Evolutionary conservation across 331 rosid genomes (phyloP).

Genomic region (Acacia pycnantha): DNA sequence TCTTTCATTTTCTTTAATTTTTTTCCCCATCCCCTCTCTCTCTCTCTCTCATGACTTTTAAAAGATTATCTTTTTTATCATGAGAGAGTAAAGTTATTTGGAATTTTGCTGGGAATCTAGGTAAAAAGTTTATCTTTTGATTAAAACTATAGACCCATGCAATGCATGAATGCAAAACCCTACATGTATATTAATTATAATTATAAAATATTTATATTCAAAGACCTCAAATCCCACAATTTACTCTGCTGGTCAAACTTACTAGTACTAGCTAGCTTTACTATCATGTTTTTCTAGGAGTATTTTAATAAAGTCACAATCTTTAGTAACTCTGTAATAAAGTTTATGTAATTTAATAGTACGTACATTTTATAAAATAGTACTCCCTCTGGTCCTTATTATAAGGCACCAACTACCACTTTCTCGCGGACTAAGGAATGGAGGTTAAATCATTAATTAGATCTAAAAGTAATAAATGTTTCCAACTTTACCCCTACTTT

Average conservation of each 20-base stretch:
- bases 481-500: too few relatives aligned
- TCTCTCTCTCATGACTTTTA: not conserved
- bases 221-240: not conserved
- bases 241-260: not conserved
- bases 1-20: not conserved
- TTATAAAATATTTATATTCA: not conserved
- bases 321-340: not conserved
- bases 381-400: too few relatives aligned
- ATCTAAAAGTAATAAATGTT: too few relatives aligned
- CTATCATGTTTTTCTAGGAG: not conserved
- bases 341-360: not conserved
- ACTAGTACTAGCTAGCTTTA: not conserved
- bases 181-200: not conserved
- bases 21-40: not conserved
- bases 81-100: constrained; percentile 30
- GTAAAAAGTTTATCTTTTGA: not conserved
- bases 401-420: too few relatives aligned
- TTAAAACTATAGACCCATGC: not conserved
- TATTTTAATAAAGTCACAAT: not conserved
- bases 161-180: too few relatives aligned
- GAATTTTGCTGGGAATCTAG: not conserved
- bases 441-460: too few relatives aligned
- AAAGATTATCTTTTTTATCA: constrained; percentile 39
- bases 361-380: not conserved
- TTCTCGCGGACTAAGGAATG: too few relatives aligned